Evolutionary conservation across 2,329 filamentous ascomycete genomes (phyloP), one percentile per base, ranked within the genome.

Genomic region (Fusarium clavum): DNA sequence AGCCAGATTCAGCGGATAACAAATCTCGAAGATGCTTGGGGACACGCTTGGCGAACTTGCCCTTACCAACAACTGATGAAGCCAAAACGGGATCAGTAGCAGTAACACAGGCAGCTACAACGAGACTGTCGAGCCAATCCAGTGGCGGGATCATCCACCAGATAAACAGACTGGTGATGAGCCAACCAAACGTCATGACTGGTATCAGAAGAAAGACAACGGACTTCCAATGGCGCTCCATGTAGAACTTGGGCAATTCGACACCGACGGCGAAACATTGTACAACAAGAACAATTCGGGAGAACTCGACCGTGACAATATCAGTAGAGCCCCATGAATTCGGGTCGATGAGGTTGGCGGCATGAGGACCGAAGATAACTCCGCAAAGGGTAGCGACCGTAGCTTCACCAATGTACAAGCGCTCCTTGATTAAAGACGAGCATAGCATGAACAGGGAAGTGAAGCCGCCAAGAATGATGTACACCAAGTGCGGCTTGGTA

Each of bases 381-480:
- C 94, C 94, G 77, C 92, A 94, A 51, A 97, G 82, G 5, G 94
- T 97, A 53, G 94, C 94, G 46, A 99, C 93, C 3, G 96, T 98
- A 53, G 96, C 96, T 86, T 99, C 96, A 78, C 96, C 96, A 80
- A 99, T 99, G 84, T 99, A 99, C 77, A 98, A 88, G 80, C 93
- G 92, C 86, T 99, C 96, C 85, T 99, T 99, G 83, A 99, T 97
- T 78, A 98, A 90, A 58, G 97, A 94, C 64, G 96, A 99, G 81
- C 94, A 97, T 64, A 99, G 86, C 96, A 99, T 99, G 84, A 99
- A 99, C 75, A 99, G 85, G 65, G 92, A 94, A 73, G 96, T 99
- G 84, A 99, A 99, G 80, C 95, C 96, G 77, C 96, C 96, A 60
- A 99, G 86, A 82, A 99, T 98, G 82, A 98, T 94, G 82, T 99